Percentiles rank a stretch among this genome's conserved stretches.
Evolutionary conservation across 495 filamentous ascomycete genomes (phyloP).

Genomic region (Lichenothelia convexa): DNA sequence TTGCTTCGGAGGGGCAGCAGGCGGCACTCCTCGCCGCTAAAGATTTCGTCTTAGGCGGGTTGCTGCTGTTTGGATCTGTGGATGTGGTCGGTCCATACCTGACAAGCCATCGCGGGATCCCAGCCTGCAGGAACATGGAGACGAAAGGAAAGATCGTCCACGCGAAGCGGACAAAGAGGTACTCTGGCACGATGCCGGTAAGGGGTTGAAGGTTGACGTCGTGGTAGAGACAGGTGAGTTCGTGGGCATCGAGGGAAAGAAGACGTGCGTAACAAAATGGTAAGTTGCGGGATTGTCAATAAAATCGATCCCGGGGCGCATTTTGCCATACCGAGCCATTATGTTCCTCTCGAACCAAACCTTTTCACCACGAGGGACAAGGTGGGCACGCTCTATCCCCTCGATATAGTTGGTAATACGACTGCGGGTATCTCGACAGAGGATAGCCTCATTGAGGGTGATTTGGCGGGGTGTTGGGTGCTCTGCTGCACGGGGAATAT

Average conservation of each 20-base stretch:
- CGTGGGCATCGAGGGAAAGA: not conserved
- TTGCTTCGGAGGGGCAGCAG: not conserved
- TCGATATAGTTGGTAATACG: not conserved
- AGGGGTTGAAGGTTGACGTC: not conserved
- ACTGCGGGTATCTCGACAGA: not conserved
- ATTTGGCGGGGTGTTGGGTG: not conserved
- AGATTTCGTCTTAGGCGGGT: not conserved
- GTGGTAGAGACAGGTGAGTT: not conserved
- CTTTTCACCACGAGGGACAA: not conserved
- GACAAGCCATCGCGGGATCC: not conserved
- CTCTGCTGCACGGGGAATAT: not conserved
- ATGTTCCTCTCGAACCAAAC: slow-evolving; percentile 1
- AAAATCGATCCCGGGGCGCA: not conserved
- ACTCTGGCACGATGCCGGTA: not conserved
- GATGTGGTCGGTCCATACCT: not conserved
- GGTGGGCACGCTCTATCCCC: not conserved
- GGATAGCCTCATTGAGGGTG: not conserved
- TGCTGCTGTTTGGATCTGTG: not conserved
- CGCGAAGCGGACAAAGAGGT: not conserved
- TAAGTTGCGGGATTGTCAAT: not conserved
- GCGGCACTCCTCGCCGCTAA: not conserved
- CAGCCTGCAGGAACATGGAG: slow-evolving; percentile 1
- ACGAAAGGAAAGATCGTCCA: slow-evolving; percentile 1
- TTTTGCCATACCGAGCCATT: not conserved
- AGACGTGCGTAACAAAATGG: not conserved